phyloP scores from a whole-genome alignment of 1,139 yeast species.

The Entelexis sorbosivorans region DNA sequence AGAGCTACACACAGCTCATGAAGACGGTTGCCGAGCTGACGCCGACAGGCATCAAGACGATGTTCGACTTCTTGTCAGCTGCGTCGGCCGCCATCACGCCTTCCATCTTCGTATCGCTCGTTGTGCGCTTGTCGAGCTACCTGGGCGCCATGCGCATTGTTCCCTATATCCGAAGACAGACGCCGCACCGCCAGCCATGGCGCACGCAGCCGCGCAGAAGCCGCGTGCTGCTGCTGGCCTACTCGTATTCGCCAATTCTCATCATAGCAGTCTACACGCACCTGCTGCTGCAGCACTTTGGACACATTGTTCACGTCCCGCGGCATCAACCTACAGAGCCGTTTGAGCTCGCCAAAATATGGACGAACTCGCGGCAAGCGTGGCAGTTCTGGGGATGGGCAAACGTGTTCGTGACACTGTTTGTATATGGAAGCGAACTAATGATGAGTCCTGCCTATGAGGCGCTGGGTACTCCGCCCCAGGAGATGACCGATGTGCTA shows the following conservation, averaged over 20 bases:
- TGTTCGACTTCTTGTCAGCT: slow-evolving; percentile 56
- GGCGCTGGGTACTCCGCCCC: slow-evolving; percentile 24
- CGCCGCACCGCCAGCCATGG: slow-evolving; percentile 6
- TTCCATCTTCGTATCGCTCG: slow-evolving; percentile 67
- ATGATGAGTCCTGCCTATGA: slow-evolving; percentile 27
- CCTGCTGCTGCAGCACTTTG: slow-evolving; percentile 78
- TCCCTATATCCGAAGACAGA: slow-evolving; percentile 44
- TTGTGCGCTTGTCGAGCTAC: slow-evolving; percentile 75
- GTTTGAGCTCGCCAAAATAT: slow-evolving; percentile 30
- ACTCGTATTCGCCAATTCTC: slow-evolving; percentile 86
- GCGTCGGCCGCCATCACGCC: slow-evolving; percentile 70
- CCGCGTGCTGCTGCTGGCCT: slow-evolving; percentile 26
- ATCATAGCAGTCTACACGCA: slow-evolving; percentile 92
- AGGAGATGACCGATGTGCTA: slow-evolving; percentile 11
- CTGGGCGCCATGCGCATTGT: slow-evolving; percentile 90
- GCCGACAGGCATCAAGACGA: slow-evolving; percentile 44
- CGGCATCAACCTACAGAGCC: slow-evolving; percentile 21
- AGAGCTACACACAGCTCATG: slow-evolving; percentile 33
- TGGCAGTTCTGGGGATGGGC: slow-evolving; percentile 98
- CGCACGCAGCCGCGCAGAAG: not conserved
- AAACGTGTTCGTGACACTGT: slow-evolving; percentile 67
- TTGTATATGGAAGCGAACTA: slow-evolving; percentile 71
- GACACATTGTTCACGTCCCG: slow-evolving; percentile 56
- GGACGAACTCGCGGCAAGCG: slow-evolving; percentile 44
- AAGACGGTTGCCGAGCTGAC: slow-evolving; percentile 36